phyloP scores from a whole-genome alignment of 129 eudicot species.

The Scalesia atractyloides region DNA sequence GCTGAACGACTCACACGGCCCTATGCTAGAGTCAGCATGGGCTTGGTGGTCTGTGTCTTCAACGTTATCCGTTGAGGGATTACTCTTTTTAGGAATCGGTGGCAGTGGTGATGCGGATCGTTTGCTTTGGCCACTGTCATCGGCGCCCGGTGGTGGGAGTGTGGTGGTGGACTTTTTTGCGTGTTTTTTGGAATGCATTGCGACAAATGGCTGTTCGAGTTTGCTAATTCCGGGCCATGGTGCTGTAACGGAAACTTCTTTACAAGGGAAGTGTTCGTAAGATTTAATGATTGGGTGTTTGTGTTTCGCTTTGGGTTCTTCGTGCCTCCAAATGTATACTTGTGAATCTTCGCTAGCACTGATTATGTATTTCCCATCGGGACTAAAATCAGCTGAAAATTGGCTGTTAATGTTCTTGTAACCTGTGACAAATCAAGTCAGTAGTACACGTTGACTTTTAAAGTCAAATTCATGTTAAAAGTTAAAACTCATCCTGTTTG shows the following conservation, averaged over 20 bases:
- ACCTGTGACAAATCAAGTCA: constrained; percentile 49
- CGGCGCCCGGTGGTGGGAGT: constrained; percentile 39
- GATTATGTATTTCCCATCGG: constrained; percentile 66
- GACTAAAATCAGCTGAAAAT: constrained; percentile 63
- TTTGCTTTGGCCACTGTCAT: constrained; percentile 40
- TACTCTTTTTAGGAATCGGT: constrained; percentile 61
- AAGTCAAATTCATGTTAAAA: constrained; percentile 14
- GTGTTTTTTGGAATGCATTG: constrained; percentile 63
- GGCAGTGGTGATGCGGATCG: constrained; percentile 55
- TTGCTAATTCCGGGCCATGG: constrained; percentile 70
- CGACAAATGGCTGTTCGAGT: constrained; percentile 60
- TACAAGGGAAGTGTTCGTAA: constrained; percentile 73
- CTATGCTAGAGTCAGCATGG: constrained; percentile 53
- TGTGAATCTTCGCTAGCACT: constrained; percentile 91
- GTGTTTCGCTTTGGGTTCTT: constrained; percentile 48
- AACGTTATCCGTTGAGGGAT: constrained; percentile 31
- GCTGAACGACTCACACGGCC: constrained; percentile 47
- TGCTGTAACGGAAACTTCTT: constrained; percentile 74
- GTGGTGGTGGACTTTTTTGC: constrained; percentile 41
- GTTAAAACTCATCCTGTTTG: background rate
- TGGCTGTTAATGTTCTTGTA: constrained; percentile 77
- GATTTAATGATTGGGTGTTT: constrained; percentile 35
- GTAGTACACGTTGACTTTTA: constrained; percentile 15
- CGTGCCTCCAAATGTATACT: constrained; percentile 83
- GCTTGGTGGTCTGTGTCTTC: constrained; percentile 48